Conservation (phyloP, 75 land plant genomes). For the Sequoia sempervirens region DNA sequence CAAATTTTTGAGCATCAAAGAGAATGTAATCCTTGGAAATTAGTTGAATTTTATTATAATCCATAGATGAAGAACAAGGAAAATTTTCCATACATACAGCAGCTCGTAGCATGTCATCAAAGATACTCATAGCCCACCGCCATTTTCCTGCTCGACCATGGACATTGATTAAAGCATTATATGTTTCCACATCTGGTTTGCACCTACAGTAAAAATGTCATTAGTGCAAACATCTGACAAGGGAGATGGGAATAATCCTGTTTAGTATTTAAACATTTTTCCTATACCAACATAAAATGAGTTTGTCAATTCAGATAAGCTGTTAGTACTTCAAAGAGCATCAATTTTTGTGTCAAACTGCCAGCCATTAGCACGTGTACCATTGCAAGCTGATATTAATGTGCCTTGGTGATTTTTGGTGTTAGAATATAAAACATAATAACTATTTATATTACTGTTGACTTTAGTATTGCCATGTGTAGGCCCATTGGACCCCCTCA, state of each 20-base stretch:
- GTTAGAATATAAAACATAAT: not conserved
- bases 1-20: not conserved
- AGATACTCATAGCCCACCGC: conserved; percentile 85
- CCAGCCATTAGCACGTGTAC: not conserved
- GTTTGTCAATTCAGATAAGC: not conserved
- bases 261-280: not conserved
- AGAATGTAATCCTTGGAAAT: not conserved
- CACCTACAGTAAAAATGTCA: conserved; percentile 43
- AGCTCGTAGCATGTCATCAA: conserved; percentile 95
- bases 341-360: not conserved
- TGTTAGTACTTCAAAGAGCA: not conserved
- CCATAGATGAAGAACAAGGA: not conserved
- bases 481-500: not conserved
- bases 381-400: not conserved
- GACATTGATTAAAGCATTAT: conserved; percentile 88
- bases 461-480: not conserved
- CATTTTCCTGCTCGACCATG: conserved; percentile 94
- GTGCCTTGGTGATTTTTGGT: not conserved
- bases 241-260: not conserved
- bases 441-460: not conserved
- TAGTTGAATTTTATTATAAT: not conserved
- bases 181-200: conserved; percentile 93
- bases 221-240: not conserved
- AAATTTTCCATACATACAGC: conserved; percentile 60
- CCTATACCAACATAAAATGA: not conserved